Percentiles rank a stretch among this genome's conserved stretches.
phyloP scores from a whole-genome alignment of 495 filamentous ascomycete species.

The Talaromyces ruber region DNA sequence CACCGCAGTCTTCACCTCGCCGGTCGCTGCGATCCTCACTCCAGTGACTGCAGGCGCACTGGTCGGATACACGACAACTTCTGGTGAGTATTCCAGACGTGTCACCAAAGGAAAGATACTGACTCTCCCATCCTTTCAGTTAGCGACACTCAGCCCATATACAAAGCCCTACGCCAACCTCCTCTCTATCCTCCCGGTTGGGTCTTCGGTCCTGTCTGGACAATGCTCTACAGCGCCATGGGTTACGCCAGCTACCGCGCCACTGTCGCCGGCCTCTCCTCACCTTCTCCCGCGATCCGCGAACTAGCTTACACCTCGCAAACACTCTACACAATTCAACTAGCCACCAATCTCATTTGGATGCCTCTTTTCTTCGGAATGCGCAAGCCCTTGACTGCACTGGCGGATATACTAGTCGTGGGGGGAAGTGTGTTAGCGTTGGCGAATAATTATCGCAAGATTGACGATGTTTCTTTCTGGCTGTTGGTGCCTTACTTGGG shows the following conservation, averaged over 20 bases:
- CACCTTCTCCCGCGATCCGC: conserved; percentile 22
- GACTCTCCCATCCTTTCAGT: conserved; percentile 28
- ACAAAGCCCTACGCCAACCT: conserved; percentile 65
- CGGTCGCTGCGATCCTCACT: conserved; percentile 23
- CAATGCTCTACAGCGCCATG: conserved; percentile 77
- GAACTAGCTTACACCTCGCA: conserved; percentile 20
- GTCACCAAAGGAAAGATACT: not conserved
- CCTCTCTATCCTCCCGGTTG: conserved; percentile 69
- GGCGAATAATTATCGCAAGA: conserved; percentile 62
- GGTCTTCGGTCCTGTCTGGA: conserved; percentile 84
- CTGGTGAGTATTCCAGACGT: conserved; percentile 15
- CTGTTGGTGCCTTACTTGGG: conserved; percentile 66
- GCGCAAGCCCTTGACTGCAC: conserved; percentile 60
- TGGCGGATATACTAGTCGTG: conserved; percentile 66
- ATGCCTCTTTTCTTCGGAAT: conserved; percentile 88
- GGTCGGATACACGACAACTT: conserved; percentile 22
- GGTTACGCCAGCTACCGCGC: conserved; percentile 78
- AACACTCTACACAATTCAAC: conserved; percentile 75
- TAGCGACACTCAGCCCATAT: conserved; percentile 50
- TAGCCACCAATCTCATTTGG: conserved; percentile 77
- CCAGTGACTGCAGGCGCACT: conserved; percentile 23
- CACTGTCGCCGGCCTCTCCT: conserved; percentile 47
- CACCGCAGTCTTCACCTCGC: conserved; percentile 24
- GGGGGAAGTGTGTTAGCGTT: conserved; percentile 61
- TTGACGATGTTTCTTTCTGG: conserved; percentile 65